phyloP scores from a whole-genome alignment of 768 basidiomycete species.

The Gymnopilus junonius region DNA sequence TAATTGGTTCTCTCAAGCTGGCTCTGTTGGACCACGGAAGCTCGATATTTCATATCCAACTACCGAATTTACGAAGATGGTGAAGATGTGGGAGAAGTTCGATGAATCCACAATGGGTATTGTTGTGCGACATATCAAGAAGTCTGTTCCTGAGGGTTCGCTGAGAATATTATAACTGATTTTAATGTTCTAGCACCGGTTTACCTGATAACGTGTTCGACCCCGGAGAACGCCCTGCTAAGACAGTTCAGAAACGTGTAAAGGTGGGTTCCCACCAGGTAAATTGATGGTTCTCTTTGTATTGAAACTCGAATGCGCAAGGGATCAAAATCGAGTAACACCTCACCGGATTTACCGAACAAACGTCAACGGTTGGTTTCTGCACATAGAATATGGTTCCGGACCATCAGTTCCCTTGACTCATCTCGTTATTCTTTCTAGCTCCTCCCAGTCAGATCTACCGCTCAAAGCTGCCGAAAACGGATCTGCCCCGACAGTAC shows the following conservation, averaged over 20 bases:
- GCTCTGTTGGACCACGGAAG: slow-evolving; percentile 75
- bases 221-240: slow-evolving; percentile 76
- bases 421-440: slow-evolving; percentile 32
- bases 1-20: slow-evolving; percentile 51
- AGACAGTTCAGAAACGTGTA: slow-evolving; percentile 71
- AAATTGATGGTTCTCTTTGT: slow-evolving; percentile 1
- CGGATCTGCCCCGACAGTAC: slow-evolving; percentile 32
- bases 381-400: slow-evolving; percentile 25
- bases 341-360: slow-evolving; percentile 74
- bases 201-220: slow-evolving; percentile 87
- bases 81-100: slow-evolving; percentile 95
- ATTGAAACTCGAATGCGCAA: slow-evolving; percentile 37
- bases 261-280: slow-evolving; percentile 50
- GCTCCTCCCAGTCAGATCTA: slow-evolving; percentile 50
- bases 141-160: slow-evolving; percentile 48
- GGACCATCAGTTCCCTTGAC: slow-evolving; percentile 28
- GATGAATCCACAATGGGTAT: slow-evolving; percentile 94
- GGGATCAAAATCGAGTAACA: slow-evolving; percentile 63
- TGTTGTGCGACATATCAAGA: slow-evolving; percentile 90
- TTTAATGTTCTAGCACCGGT: slow-evolving; percentile 50
- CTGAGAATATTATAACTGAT: not conserved
- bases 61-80: slow-evolving; percentile 91
- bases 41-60: slow-evolving; percentile 98
- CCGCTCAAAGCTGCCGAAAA: slow-evolving; percentile 47
- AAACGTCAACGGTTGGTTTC: slow-evolving; percentile 80